A percentile compares a stretch with the other conserved stretches of the same genome.
Conservation (phyloP, 805 yeast genomes). For the Metschnikowia colocasiae region DNA sequence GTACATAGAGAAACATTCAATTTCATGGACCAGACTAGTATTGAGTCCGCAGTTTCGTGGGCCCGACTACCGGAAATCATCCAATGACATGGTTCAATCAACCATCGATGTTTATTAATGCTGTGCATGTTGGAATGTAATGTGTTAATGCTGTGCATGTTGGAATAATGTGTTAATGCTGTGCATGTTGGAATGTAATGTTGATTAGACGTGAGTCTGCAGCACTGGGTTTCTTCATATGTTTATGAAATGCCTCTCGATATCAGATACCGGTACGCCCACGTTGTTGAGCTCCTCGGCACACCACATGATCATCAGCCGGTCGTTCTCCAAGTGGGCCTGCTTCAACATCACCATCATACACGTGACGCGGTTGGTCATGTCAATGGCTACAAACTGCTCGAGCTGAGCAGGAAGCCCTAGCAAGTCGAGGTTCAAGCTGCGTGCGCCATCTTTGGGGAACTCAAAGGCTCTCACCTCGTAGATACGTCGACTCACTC, state of each 20-base stretch:
- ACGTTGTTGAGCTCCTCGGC: constrained; percentile 27
- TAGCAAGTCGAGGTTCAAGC: constrained; percentile 20
- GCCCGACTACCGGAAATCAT: too few relatives aligned
- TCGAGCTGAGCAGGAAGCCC: constrained; percentile 20
- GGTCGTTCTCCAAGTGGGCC: constrained; percentile 25
- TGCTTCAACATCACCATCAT: constrained; percentile 21
- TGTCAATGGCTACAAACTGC: constrained; percentile 16
- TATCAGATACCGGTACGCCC: constrained; percentile 21
- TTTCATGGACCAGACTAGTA: too few relatives aligned
- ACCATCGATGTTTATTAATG: too few relatives aligned
- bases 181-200: too few relatives aligned
- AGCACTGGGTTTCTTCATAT: background rate
- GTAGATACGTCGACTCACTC: constrained; percentile 21
- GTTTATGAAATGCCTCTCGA: background rate
- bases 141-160: too few relatives aligned
- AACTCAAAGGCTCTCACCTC: constrained; percentile 9
- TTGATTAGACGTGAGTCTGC: too few relatives aligned
- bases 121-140: too few relatives aligned
- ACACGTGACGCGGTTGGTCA: constrained; percentile 17
- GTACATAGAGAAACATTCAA: background rate
- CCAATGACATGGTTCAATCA: too few relatives aligned
- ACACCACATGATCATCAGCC: constrained; percentile 25
- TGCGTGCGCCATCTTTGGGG: constrained; percentile 6
- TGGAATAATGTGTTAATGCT: too few relatives aligned
- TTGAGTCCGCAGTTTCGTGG: too few relatives aligned